Percentiles rank a stretch among this genome's conserved stretches.
These are phyloP conservation scores for Citrus inodora DNA, from an alignment of 345 rosid species.

Conservation along the genomic window DNA sequence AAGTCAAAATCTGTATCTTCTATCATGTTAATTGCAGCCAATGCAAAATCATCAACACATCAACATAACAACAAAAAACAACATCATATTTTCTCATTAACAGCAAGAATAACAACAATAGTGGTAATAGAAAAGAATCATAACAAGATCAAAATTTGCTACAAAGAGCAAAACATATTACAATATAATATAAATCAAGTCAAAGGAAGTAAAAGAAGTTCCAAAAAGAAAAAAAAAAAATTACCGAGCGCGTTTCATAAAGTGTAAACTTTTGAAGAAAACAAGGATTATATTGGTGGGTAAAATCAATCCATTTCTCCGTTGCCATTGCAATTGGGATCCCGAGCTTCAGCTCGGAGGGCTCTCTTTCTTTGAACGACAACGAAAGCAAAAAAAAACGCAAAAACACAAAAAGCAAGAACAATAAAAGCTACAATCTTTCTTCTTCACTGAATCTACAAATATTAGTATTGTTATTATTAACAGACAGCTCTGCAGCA, in stretches of 20 bases:
- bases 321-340: conserved; percentile 25
- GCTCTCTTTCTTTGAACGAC: conserved; percentile 3
- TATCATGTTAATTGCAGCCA: background rate
- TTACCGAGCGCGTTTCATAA: conserved; percentile 86
- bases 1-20: background rate
- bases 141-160: background rate
- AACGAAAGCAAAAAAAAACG: background rate
- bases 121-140: background rate
- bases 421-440: background rate
- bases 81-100: background rate
- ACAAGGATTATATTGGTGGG: conserved; percentile 27
- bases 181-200: background rate
- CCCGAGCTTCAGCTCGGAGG: conserved; percentile 44
- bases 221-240: background rate
- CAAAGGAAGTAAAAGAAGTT: background rate
- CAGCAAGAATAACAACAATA: background rate
- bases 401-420: conserved; percentile 11
- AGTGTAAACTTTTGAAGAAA: conserved; percentile 81
- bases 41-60: background rate
- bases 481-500: background rate
- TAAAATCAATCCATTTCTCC: conserved; percentile 26
- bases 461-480: background rate
- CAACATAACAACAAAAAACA: background rate
- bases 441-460: conserved; percentile 10
- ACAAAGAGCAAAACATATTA: background rate